Evolutionary conservation across 2,329 filamentous ascomycete genomes (phyloP).

Genomic region (Stenocarpella maydis): DNA sequence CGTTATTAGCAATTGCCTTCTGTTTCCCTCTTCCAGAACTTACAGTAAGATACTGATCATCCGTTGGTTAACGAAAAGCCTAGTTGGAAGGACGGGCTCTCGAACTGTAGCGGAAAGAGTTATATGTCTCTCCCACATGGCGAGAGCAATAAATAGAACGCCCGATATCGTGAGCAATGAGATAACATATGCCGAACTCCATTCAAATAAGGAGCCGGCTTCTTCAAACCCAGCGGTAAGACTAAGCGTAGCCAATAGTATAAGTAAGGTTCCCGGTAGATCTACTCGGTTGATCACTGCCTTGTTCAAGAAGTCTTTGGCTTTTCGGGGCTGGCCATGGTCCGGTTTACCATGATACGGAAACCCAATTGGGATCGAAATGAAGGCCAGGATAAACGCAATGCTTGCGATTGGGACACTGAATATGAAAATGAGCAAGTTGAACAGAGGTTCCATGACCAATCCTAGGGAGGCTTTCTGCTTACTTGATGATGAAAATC

Average conservation of each 20-base stretch:
- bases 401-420: neutral
- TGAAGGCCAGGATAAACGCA: neutral
- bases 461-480: too few relatives aligned
- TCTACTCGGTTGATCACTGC: neutral
- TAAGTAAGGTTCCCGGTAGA: neutral
- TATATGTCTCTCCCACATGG: neutral
- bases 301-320: neutral
- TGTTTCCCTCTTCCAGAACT: too few relatives aligned
- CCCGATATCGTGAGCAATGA: neutral
- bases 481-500: constrained; percentile 40
- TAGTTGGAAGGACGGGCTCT: neutral
- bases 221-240: neutral
- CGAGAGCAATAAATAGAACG: neutral
- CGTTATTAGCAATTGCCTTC: too few relatives aligned
- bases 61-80: neutral
- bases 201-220: neutral
- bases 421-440: too few relatives aligned
- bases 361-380: neutral
- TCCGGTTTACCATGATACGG: neutral
- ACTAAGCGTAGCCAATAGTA: neutral
- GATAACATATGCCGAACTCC: constrained; percentile 3
- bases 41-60: neutral
- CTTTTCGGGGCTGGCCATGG: too few relatives aligned
- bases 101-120: neutral
- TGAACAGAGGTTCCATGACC: too few relatives aligned